Percentiles rank a stretch among this genome's conserved stretches.
phyloP scores from a whole-genome alignment of 331 rosid genomes.

The Prunus yedoensis region DNA sequence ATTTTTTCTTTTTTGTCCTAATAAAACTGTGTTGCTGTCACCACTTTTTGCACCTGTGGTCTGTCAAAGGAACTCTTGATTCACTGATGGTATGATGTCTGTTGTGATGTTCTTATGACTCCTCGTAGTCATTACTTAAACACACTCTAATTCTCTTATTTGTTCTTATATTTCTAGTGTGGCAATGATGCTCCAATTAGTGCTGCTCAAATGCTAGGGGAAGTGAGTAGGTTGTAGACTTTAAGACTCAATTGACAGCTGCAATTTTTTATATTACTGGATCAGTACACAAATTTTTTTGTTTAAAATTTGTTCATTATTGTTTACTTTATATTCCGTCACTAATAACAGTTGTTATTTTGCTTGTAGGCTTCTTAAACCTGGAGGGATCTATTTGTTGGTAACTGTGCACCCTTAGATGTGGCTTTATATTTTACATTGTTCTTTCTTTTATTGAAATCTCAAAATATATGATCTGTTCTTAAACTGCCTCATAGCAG shows the following conservation, averaged over 20 bases:
- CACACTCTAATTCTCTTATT: conserved; percentile 34
- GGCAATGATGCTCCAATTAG: conserved; percentile 82
- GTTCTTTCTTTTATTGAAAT: no score
- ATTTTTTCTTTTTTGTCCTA: no score
- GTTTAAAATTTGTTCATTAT: not conserved
- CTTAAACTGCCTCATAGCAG: no score
- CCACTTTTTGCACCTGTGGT: no score
- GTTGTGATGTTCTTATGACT: no score
- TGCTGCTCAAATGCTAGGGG: conserved; percentile 91
- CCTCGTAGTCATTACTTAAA: no score
- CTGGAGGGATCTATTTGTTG: conserved; percentile 82
- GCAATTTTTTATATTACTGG: conserved; percentile 1
- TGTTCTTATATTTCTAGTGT: conserved; percentile 50
- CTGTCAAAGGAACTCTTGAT: no score
- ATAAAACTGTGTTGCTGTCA: conserved; percentile 16
- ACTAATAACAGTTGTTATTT: conserved; percentile 10
- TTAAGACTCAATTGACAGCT: conserved; percentile 6
- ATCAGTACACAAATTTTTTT: not conserved
- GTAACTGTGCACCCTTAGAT: no score
- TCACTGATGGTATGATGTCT: no score
- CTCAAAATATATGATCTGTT: no score
- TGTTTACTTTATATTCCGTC: conserved; percentile 19
- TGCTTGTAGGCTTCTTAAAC: conserved; percentile 80
- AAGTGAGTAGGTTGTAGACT: conserved; percentile 89
- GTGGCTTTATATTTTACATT: no score